These are phyloP conservation scores for Mortierella sp. DNA, from an alignment of 371 early-diverging fungal genomes.

Conservation along the genomic window DNA sequence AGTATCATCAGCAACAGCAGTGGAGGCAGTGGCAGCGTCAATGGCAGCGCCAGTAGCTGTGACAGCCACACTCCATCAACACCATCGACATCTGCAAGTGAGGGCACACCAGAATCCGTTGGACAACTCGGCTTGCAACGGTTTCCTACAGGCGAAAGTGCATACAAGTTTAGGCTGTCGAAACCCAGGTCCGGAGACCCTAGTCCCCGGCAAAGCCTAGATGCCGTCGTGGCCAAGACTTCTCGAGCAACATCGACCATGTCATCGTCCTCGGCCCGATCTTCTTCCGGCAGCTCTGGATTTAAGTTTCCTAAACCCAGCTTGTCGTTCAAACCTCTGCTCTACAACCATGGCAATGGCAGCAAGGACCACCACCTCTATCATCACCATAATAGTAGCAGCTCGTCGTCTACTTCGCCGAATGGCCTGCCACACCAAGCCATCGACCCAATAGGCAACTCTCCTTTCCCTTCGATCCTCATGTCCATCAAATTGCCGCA, in stretches of 20 bases:
- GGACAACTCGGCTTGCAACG: constrained; percentile 40
- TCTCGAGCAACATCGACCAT: constrained; percentile 36
- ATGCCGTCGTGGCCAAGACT: constrained; percentile 8
- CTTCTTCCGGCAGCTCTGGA: constrained; percentile 50
- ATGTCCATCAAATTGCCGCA: constrained; percentile 43
- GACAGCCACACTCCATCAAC: constrained; percentile 14
- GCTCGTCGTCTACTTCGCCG: constrained; percentile 2
- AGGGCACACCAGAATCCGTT: constrained; percentile 28
- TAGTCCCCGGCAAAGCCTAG: constrained; percentile 7
- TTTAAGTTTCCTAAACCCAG: constrained; percentile 50
- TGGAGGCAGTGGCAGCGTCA: constrained; percentile 15
- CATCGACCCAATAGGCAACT: constrained; percentile 27
- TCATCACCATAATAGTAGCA: constrained; percentile 20
- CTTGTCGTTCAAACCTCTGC: constrained; percentile 45
- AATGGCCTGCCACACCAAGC: constrained; percentile 13
- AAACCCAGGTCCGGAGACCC: constrained; percentile 12
- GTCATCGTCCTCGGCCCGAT: constrained; percentile 49
- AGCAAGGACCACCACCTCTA: constrained; percentile 30
- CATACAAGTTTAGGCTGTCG: constrained; percentile 17
- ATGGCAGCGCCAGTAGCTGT: constrained; percentile 17
- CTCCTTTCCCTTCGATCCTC: constrained; percentile 39
- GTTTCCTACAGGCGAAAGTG: constrained; percentile 50
- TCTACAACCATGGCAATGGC: constrained; percentile 40
- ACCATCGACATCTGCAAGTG: constrained; percentile 11
- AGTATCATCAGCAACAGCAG: constrained; percentile 30